Percentiles rank a stretch among this genome's conserved stretches.
Evolutionary conservation across 2,329 filamentous ascomycete species (phyloP).

Genomic region (Alternaria sp.): DNA sequence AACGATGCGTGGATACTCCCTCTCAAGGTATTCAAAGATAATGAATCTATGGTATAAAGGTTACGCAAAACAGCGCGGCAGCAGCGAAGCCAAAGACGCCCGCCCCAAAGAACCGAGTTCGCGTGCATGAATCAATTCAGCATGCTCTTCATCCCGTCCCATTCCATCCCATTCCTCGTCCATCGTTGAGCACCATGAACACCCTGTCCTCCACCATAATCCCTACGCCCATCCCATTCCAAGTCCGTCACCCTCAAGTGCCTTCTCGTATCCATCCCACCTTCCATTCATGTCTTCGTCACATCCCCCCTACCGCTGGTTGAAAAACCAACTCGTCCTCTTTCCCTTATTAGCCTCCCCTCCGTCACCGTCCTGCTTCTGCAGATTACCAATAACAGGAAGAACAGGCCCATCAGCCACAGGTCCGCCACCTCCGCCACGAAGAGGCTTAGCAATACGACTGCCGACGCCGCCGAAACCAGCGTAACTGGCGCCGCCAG

Average conservation of each 20-base stretch:
- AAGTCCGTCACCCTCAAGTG: background rate
- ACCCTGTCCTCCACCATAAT: background rate
- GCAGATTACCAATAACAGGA: slow-evolving; percentile 55
- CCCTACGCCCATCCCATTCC: background rate
- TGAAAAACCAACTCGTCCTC: slow-evolving; percentile 79
- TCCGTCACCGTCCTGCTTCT: slow-evolving; percentile 62
- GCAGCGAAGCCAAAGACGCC: background rate
- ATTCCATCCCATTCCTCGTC: background rate
- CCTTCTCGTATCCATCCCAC: background rate
- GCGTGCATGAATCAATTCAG: background rate
- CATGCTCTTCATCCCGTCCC: background rate
- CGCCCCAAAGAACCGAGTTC: background rate
- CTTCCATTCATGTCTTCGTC: background rate
- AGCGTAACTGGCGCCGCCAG: slow-evolving; percentile 69
- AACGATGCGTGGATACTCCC: background rate
- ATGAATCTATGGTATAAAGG: slow-evolving; percentile 18
- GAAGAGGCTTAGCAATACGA: slow-evolving; percentile 71
- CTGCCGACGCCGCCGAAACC: slow-evolving; percentile 65
- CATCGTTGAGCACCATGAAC: background rate
- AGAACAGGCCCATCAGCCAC: slow-evolving; percentile 49
- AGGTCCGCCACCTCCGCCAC: slow-evolving; percentile 58
- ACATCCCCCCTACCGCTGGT: slow-evolving; percentile 40
- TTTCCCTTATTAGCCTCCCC: slow-evolving; percentile 64
- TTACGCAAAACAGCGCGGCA: slow-evolving; percentile 1
- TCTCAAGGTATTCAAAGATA: slow-evolving; percentile 7